Conservation (phyloP, 805 yeast genomes). For the Zygoascus flipseniorum region DNA sequence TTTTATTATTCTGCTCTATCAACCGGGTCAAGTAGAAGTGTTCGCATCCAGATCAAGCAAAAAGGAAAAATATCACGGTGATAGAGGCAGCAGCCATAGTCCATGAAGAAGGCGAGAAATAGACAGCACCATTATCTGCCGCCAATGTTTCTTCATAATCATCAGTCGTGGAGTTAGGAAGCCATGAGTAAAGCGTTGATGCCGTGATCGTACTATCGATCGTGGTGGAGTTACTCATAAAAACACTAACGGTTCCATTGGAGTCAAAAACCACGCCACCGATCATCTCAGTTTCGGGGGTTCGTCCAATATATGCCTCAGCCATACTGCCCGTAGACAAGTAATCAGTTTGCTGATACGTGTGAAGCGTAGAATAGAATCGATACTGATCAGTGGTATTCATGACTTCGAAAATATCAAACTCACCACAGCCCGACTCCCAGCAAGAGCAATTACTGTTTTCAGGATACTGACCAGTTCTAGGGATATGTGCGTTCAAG, state of each 20-base stretch:
- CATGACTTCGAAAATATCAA: slow-evolving; percentile 88
- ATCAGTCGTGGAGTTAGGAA: not conserved
- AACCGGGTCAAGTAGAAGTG: not conserved
- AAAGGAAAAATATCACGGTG: not conserved
- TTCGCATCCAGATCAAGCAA: not conserved
- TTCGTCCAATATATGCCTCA: slow-evolving; percentile 75
- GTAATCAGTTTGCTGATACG: slow-evolving; percentile 60
- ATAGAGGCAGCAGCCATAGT: not conserved
- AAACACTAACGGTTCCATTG: slow-evolving; percentile 14
- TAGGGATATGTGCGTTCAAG: slow-evolving; percentile 90
- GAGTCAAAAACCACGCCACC: slow-evolving; percentile 78
- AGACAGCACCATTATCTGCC: not conserved
- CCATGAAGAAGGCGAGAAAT: not conserved
- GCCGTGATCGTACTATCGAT: slow-evolving; percentile 6
- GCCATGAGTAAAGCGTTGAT: slow-evolving; percentile 11
- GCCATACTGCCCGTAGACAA: slow-evolving; percentile 60
- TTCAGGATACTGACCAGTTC: slow-evolving; percentile 89
- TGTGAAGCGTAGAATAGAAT: slow-evolving; percentile 44
- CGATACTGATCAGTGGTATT: slow-evolving; percentile 50
- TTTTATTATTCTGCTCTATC: no score
- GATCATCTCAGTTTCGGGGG: slow-evolving; percentile 64
- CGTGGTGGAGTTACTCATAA: slow-evolving; percentile 10
- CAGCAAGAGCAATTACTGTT: slow-evolving; percentile 80
- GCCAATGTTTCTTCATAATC: not conserved
- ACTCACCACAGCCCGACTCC: slow-evolving; percentile 90